Base-by-base conservation (phyloP, 228 moss, liverwort and hornwort genomes). In the Sphagnum fallax region DNA sequence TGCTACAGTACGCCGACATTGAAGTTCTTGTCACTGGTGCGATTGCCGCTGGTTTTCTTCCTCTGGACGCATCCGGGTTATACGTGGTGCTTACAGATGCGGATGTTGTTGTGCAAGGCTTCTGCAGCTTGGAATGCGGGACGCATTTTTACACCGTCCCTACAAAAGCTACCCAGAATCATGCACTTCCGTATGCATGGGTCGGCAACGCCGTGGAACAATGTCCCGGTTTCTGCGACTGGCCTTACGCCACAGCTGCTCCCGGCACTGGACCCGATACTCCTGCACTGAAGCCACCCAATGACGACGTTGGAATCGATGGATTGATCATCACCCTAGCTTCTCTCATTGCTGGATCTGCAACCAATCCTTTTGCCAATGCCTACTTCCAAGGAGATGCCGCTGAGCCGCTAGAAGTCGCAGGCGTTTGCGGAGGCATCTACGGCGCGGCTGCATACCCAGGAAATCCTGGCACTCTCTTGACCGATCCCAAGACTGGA, bases 291-390 rank as follows among this genome's bases (percentile, higher is more conserved):
- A 82, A 75, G 68, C 12, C 81, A 0, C 92, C 92, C 1, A 92
- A 81, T n/a, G 77, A 81, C 4, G 93, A 91, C 15, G 72, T 79
- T 0, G 93, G 90, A 0, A 55, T 83, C 0, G 90, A 90, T 4
- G 93, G 93, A 0, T 70, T 91, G 85, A 79, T 90, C 10, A 87
- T 93, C 67, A 93, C 85, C 68, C 62, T 85, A 0, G 92, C 83
- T 0, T 64, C 72, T 1, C 49, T 92, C 73, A 69, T 92, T 0
- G 69, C 80, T 0, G 92, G 92, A 5, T 68, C 78, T 0, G 70
- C 59, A 11, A 89, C 87, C 0, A 80, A 92, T 18, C 89, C 92
- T 0, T 87, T 57, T 58, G 75, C 77, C 5, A 76, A 62, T 4
- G 93, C 86, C 1, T 93, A 82, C 71, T 93, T 53, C 53, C 76